Evolutionary conservation across 345 rosid species (phyloP).

Genomic region (Populus deltoides): DNA sequence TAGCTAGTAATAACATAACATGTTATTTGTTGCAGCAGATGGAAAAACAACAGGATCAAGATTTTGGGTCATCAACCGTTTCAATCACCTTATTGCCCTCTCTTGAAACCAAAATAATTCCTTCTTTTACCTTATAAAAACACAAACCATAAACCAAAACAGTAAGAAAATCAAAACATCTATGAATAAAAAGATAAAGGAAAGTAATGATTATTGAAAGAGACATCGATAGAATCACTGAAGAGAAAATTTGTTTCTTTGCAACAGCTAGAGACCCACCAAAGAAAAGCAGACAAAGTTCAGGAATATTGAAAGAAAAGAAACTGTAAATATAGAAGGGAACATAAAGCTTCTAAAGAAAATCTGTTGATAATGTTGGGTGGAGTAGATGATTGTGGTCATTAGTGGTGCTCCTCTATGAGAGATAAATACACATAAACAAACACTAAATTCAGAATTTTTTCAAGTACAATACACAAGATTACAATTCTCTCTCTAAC

Average conservation of each 20-base stretch:
- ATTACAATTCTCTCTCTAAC: no score
- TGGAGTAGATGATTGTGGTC: no score
- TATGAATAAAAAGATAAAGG: neutral
- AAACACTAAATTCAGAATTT: no score
- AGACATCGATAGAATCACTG: constrained; percentile 72
- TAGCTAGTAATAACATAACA: neutral
- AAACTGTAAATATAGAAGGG: constrained; percentile 2
- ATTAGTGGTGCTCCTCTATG: no score
- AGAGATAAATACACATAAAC: no score
- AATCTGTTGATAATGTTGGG: no score
- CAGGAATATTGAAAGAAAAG: neutral
- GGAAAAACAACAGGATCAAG: constrained; percentile 18
- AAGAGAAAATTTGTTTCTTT: constrained; percentile 57
- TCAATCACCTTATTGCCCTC: constrained; percentile 78
- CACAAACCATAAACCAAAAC: neutral
- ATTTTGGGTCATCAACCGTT: constrained; percentile 13
- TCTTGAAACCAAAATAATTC: constrained; percentile 73
- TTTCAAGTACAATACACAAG: no score
- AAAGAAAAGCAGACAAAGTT: neutral
- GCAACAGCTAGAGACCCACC: constrained; percentile 40
- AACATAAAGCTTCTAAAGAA: no score
- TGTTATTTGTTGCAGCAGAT: constrained; percentile 8
- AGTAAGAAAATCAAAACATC: neutral
- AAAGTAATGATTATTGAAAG: constrained; percentile 41
- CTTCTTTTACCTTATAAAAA: constrained; percentile 55